Evolutionary conservation across 1,284 basidiomycete species (phyloP).

Genomic region (Cryptococcus deneoformans): DNA sequence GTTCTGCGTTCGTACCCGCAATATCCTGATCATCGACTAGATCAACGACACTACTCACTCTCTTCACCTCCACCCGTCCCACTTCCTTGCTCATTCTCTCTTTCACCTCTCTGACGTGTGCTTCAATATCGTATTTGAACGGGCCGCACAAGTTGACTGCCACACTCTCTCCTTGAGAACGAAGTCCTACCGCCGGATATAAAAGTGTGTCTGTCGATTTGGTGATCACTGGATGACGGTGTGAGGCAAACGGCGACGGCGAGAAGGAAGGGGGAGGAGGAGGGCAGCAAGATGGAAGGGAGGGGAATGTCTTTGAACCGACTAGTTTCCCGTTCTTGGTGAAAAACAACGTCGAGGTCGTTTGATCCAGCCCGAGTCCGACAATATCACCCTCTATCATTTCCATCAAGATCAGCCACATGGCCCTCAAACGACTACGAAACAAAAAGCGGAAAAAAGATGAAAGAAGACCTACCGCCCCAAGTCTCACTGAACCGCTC

Average conservation of each 20-base stretch:
- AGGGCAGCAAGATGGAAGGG: not conserved
- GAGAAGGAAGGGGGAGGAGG: slow-evolving; percentile 34
- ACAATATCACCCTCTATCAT: slow-evolving; percentile 71
- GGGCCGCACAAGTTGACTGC: slow-evolving; percentile 73
- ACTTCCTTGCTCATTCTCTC: not conserved
- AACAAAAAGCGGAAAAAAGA: not conserved
- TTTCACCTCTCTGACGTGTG: slow-evolving; percentile 56
- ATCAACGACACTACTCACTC: slow-evolving; percentile 1
- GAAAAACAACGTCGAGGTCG: slow-evolving; percentile 72
- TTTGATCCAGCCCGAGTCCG: slow-evolving; percentile 87
- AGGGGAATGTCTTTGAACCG: slow-evolving; percentile 51
- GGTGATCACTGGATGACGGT: not conserved
- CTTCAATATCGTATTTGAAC: slow-evolving; percentile 84
- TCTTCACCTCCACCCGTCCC: not conserved
- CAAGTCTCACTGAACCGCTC: slow-evolving; percentile 66
- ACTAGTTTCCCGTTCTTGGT: slow-evolving; percentile 82
- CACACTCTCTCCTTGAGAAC: slow-evolving; percentile 57
- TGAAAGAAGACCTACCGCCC: slow-evolving; percentile 24
- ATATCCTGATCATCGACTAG: slow-evolving; percentile 6
- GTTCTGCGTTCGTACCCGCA: not conserved
- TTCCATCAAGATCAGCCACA: no score
- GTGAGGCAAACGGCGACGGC: slow-evolving; percentile 67
- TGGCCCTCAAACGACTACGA: not conserved
- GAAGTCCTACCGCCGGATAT: slow-evolving; percentile 82
- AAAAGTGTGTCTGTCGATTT: slow-evolving; percentile 51